These are phyloP conservation scores for Aspergillus kassunensis DNA, from an alignment of 495 filamentous ascomycete genomes.

Conservation along the genomic window DNA sequence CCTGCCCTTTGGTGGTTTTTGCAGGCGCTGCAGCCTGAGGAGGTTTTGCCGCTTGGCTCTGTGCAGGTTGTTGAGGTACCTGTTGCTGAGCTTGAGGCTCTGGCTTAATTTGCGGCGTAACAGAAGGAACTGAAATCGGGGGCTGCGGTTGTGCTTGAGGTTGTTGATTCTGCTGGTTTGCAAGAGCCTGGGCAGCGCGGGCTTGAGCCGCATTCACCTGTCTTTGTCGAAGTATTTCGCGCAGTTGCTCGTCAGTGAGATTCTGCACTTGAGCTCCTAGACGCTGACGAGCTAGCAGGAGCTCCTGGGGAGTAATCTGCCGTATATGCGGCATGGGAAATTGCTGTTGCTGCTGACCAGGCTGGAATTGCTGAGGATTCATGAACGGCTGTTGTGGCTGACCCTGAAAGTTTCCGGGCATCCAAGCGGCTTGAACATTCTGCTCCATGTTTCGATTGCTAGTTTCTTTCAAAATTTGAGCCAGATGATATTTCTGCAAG, in stretches of 20 bases:
- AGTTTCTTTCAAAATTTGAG: conserved; percentile 31
- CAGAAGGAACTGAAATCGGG: conserved; percentile 23
- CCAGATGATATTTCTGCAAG: conserved; percentile 54
- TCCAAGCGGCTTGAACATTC: conserved; percentile 25
- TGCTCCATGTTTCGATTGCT: conserved; percentile 19
- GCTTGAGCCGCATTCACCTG: conserved; percentile 33
- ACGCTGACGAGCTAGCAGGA: conserved; percentile 40
- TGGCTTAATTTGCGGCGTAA: conserved; percentile 22
- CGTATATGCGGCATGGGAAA: conserved; percentile 31
- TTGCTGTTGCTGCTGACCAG: conserved; percentile 25
- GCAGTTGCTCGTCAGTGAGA: conserved; percentile 54
- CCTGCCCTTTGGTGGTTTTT: conserved; percentile 26
- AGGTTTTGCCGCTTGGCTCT: conserved; percentile 20
- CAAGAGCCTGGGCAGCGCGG: conserved; percentile 25
- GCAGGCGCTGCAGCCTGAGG: conserved; percentile 19
- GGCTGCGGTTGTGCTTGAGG: conserved; percentile 35
- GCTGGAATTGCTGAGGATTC: conserved; percentile 33
- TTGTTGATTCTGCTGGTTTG: conserved; percentile 32
- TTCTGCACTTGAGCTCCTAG: conserved; percentile 37
- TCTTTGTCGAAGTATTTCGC: conserved; percentile 35
- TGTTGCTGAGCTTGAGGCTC: conserved; percentile 19
- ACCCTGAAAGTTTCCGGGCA: conserved; percentile 24
- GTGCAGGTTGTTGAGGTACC: conserved; percentile 14
- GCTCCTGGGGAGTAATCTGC: conserved; percentile 41
- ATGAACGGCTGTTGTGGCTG: conserved; percentile 30